Percentiles rank a stretch among this genome's conserved stretches.
Evolutionary conservation across 768 basidiomycete genomes (phyloP).

Genomic region (Tylopilus sp.): DNA sequence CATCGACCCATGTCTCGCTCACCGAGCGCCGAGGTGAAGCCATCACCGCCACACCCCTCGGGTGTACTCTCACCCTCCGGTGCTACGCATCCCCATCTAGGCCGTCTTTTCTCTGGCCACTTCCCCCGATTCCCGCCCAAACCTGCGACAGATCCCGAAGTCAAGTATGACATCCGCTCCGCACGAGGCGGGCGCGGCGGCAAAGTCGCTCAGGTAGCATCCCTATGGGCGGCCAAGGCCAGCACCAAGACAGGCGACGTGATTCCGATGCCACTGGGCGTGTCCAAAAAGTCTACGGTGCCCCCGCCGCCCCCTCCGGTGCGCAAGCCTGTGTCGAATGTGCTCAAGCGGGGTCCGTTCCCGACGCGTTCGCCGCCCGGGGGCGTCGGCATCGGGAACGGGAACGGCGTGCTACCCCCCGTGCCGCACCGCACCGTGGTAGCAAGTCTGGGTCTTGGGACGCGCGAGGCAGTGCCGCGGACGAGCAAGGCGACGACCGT

Average conservation of each 20-base stretch:
- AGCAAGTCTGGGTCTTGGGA: constrained; percentile 9
- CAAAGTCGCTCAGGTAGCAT: constrained; percentile 66
- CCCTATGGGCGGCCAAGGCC: constrained; percentile 67
- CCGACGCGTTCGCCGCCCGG: not conserved
- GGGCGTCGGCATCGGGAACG: not conserved
- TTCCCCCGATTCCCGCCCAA: constrained; percentile 34
- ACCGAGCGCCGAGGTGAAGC: constrained; percentile 15
- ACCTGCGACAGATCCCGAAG: constrained; percentile 46
- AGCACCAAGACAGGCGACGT: constrained; percentile 6
- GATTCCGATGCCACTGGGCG: not conserved
- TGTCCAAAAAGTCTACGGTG: constrained; percentile 9
- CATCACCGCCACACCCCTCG: not conserved
- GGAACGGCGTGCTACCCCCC: too few relatives aligned
- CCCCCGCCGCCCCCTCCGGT: not conserved
- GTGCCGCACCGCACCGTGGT: not conserved
- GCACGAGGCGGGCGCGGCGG: constrained; percentile 78
- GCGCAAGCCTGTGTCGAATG: constrained; percentile 13
- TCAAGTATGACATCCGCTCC: constrained; percentile 70
- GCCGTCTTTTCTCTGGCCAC: constrained; percentile 23
- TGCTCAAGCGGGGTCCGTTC: constrained; percentile 11
- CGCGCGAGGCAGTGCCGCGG: constrained; percentile 24
- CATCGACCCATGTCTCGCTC: constrained; percentile 7
- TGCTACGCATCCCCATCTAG: not conserved
- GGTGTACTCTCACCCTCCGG: not conserved
- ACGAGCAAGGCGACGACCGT: constrained; percentile 62